phyloP scores from a whole-genome alignment of 2,329 filamentous ascomycete species.

The Volutella citrinella region DNA sequence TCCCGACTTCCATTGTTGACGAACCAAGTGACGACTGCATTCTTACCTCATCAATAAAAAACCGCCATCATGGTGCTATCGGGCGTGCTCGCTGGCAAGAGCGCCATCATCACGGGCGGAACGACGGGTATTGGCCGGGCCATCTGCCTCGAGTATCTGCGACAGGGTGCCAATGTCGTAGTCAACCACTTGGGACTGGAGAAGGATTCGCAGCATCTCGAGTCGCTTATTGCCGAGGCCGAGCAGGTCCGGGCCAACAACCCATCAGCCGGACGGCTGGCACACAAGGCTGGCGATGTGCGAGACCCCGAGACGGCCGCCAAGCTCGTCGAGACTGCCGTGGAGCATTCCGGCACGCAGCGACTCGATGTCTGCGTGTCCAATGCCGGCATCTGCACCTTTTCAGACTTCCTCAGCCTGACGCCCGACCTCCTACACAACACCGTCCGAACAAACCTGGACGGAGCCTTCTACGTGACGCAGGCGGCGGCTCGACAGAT shows the following conservation, averaged over 20 bases:
- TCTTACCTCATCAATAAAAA: no score
- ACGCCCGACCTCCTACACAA: conserved; percentile 65
- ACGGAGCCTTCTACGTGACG: conserved; percentile 82
- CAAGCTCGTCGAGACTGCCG: conserved; percentile 63
- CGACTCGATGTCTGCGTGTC: conserved; percentile 77
- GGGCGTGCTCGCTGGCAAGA: conserved; percentile 67
- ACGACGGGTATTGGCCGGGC: conserved; percentile 84
- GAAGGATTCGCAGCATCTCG: conserved; percentile 49
- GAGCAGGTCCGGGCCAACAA: conserved; percentile 41
- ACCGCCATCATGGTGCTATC: no score
- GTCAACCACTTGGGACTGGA: conserved; percentile 73
- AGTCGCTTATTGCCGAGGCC: conserved; percentile 52
- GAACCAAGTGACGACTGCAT: no score
- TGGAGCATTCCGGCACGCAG: conserved; percentile 53
- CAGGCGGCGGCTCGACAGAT: conserved; percentile 86
- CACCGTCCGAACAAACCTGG: conserved; percentile 78
- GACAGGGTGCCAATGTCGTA: conserved; percentile 73
- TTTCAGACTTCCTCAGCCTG: conserved; percentile 80
- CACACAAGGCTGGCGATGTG: conserved; percentile 74
- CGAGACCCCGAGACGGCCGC: conserved; percentile 69
- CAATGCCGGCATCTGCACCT: conserved; percentile 86
- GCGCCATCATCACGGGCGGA: conserved; percentile 82
- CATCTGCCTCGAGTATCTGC: conserved; percentile 75
- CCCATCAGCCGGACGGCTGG: conserved; percentile 51
- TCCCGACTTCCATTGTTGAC: no score